Percentiles rank a stretch among this genome's conserved stretches.
phyloP scores from a whole-genome alignment of 163 green algal species.

The Scenedesmus sp. region DNA sequence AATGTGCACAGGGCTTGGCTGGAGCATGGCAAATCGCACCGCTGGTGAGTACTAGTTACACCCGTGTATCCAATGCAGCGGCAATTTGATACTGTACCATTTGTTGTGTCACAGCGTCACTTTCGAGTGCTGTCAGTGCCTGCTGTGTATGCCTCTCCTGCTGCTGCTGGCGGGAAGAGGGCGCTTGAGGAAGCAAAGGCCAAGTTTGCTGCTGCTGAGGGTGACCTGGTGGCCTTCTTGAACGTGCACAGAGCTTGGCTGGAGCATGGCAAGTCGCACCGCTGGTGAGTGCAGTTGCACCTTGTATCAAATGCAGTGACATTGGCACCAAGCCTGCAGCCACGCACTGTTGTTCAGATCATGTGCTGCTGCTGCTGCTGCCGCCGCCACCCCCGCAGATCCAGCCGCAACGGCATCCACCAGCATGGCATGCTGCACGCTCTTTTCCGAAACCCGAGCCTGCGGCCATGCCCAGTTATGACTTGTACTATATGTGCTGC shows the following conservation, averaged over 20 bases:
- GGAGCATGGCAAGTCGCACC: slow-evolving; percentile 57
- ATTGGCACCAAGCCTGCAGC: no score
- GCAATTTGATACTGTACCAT: no score
- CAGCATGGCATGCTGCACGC: neutral
- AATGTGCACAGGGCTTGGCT: slow-evolving; percentile 91
- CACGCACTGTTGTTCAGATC: no score
- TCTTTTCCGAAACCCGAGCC: no score
- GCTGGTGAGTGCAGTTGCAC: slow-evolving; percentile 59
- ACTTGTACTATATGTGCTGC: neutral
- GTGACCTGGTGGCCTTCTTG: slow-evolving; percentile 88
- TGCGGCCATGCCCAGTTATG: no score
- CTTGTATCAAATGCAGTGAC: neutral
- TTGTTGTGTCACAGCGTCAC: no score
- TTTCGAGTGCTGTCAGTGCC: neutral
- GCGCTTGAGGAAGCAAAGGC: slow-evolving; percentile 62
- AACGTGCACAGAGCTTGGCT: slow-evolving; percentile 91
- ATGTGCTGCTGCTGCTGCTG: no score
- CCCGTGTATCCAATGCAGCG: neutral
- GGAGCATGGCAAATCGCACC: slow-evolving; percentile 57
- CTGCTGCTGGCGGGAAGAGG: slow-evolving; percentile 50
- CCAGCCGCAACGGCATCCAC: slow-evolving; percentile 63
- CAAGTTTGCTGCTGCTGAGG: slow-evolving; percentile 78
- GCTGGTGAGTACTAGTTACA: slow-evolving; percentile 60
- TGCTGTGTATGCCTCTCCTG: slow-evolving; percentile 69
- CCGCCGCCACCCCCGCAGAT: slow-evolving; percentile 69